Evolutionary conservation across 176 grass and related monocot species (phyloP), one percentile per base, ranked within the genome.

Genomic region (Triticum aestivum): DNA sequence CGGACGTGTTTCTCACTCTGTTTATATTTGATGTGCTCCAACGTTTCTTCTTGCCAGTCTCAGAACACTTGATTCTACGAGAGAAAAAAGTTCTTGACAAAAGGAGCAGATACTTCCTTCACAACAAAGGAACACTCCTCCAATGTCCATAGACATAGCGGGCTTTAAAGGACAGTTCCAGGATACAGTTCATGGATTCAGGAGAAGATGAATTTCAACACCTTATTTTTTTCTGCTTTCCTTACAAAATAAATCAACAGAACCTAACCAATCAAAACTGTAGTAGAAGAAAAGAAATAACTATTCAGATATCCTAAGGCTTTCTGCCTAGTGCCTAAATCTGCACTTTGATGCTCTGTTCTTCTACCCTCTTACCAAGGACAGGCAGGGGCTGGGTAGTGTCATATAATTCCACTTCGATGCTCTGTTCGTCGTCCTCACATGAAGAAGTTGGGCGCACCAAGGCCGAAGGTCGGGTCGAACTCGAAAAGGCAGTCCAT

Each of bases 391-490:
- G 42, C 42, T 44, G 42, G 42, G 42, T 44, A 44, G 42, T 11
- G 42, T 44, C 42, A 42, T 41, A 41, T 11, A 42, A 42, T 42
- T 42, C 9, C 67, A 42, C 35, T 49, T 49, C 11, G 9, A 38
- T 39, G 11, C 59, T 82, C 63, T 61, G 20, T 34, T 33, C 14
- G 21, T 33, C 14, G 20, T 33, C 65, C 37, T 94, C 68, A 88
- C 45, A 26, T 44, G 15, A 92, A 92, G 83, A 84, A 63, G 86
- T 35, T 69, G 2, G 47, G 13, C 4, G 23, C 59, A 15, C 54
- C 83, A 10, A 80, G 18, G 61, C 69, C 70, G 38, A 89, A 93
- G 59, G 9, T 37, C 7, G 61, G 78, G 56, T 91, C 89, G 61
- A 91, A 92, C 2, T 69, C 69, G n/a, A 86, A 89, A 41, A 73